Evolutionary conservation across 345 rosid species (phyloP).

Genomic region (Adansonia digitata): DNA sequence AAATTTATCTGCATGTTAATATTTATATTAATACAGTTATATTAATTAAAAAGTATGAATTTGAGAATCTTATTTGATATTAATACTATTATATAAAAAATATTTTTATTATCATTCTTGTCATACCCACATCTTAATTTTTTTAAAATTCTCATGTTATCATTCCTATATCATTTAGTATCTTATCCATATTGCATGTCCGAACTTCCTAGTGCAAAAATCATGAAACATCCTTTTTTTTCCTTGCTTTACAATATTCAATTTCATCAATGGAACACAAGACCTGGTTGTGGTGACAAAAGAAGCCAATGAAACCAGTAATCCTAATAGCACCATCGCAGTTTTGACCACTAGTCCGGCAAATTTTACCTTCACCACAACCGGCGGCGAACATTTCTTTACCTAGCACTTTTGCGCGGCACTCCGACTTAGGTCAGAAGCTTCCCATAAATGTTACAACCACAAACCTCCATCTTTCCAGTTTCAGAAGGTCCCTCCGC

Average conservation of each 20-base stretch:
- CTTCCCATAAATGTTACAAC: constrained; percentile 35
- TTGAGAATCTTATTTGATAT: too few species aligned
- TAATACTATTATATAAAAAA: too few species aligned
- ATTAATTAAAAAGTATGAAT: too few species aligned
- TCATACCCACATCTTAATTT: too few species aligned
- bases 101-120: too few species aligned
- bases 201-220: too few species aligned
- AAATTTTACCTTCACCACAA: constrained; percentile 32
- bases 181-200: too few species aligned
- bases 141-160: too few species aligned
- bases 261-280: constrained; percentile 43
- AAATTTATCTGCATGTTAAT: too few species aligned
- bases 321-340: constrained; percentile 24
- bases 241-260: constrained; percentile 36
- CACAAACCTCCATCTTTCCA: too few species aligned
- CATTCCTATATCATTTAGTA: too few species aligned
- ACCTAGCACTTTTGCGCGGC: constrained; percentile 37
- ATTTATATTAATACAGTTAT: too few species aligned
- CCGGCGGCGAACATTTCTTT: constrained; percentile 46
- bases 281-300: constrained; percentile 45
- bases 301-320: constrained; percentile 35
- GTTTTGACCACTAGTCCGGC: constrained; percentile 27
- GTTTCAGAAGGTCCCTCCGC: constrained; percentile 19
- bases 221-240: background rate
- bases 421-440: constrained; percentile 44